phyloP scores from a whole-genome alignment of 305 asterid genomes.

The Nicotiana rustica region DNA sequence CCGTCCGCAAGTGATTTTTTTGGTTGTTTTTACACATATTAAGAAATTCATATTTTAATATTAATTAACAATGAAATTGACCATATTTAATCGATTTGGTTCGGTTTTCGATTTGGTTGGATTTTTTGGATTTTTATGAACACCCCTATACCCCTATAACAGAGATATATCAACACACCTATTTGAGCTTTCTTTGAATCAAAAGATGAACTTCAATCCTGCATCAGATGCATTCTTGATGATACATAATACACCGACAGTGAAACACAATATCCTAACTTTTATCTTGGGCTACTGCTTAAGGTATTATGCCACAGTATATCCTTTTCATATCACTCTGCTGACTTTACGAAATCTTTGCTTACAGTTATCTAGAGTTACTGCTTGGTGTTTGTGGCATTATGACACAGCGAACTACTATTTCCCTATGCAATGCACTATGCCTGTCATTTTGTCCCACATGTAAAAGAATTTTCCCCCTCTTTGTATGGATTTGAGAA shows the following conservation, averaged over 20 bases:
- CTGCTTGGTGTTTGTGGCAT: constrained; percentile 35
- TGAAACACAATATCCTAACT: not conserved
- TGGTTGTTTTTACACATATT: no score
- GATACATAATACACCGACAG: not conserved
- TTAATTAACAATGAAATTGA: no score
- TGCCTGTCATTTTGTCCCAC: constrained; percentile 41
- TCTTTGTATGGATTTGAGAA: constrained; percentile 80
- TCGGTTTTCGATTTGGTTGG: no score
- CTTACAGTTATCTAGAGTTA: not conserved
- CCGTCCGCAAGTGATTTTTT: no score
- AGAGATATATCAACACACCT: not conserved
- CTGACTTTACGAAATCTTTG: not conserved
- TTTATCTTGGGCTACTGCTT: not conserved
- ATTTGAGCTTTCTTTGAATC: not conserved
- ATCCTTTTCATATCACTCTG: not conserved
- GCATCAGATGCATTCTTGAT: not conserved
- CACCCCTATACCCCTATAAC: not conserved
- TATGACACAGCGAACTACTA: not conserved
- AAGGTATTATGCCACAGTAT: constrained; percentile 20
- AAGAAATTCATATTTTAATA: no score
- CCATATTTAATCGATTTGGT: no score
- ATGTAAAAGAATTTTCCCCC: constrained; percentile 60
- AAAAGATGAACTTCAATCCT: no score
- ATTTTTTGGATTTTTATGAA: not conserved
- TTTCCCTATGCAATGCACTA: not conserved